Percentiles rank a stretch among this genome's conserved stretches.
Conservation (phyloP, 2,329 filamentous ascomycete genomes). For the Penicillium sp. region DNA sequence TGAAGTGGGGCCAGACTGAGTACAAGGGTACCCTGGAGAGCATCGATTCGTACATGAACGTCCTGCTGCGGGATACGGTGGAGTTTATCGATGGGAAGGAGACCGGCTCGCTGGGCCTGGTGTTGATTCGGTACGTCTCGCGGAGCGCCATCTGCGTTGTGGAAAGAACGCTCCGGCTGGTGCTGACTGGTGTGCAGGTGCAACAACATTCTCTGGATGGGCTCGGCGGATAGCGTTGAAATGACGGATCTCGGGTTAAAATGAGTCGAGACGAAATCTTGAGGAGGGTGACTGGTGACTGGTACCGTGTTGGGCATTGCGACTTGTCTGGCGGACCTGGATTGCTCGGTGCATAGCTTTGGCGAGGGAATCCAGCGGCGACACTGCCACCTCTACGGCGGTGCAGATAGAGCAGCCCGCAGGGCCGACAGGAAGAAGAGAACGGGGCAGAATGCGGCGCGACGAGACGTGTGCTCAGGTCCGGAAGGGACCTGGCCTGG, state of each 20-base stretch:
- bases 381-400: no score
- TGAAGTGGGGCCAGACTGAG: constrained; percentile 98
- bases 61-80: constrained; percentile 85
- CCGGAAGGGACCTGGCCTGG: no score
- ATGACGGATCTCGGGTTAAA: constrained; percentile 45
- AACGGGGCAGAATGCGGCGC: no score
- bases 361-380: no score
- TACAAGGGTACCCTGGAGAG: constrained; percentile 92
- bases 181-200: constrained; percentile 55
- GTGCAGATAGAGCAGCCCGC: no score
- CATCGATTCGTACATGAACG: constrained; percentile 98
- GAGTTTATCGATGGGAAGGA: constrained; percentile 88
- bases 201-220: constrained; percentile 97
- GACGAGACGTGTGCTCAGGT: no score
- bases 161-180: not conserved
- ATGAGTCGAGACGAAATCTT: constrained; percentile 17
- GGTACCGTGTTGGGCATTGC: constrained; percentile 1
- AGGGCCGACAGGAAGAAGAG: no score
- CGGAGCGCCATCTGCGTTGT: not conserved
- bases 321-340: not conserved
- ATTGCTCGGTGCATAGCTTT: no score
- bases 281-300: no score
- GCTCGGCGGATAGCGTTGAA: constrained; percentile 52
- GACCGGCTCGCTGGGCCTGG: constrained; percentile 80
- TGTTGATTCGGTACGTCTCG: constrained; percentile 82